Evolutionary conservation across 306 rosid genomes (phyloP).

Genomic region (Cucumis cinereus): DNA sequence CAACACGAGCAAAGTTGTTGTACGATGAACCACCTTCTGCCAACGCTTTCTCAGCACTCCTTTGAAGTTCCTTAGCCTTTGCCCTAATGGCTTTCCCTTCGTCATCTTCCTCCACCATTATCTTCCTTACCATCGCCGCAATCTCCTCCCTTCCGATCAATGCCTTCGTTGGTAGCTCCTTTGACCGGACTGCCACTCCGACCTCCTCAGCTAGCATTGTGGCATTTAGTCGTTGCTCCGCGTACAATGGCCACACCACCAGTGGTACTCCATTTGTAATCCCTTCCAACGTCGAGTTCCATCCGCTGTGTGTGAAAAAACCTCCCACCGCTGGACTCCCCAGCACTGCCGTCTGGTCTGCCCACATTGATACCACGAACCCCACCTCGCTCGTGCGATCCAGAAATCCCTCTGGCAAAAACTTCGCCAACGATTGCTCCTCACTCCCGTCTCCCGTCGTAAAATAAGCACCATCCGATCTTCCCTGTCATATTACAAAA

Average conservation of each 20-base stretch:
- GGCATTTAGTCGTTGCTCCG: conserved; percentile 43
- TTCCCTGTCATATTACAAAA: no score
- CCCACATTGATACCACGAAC: conserved; percentile 20
- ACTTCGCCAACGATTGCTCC: not conserved
- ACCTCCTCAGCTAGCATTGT: conserved; percentile 28
- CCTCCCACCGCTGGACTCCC: conserved; percentile 29
- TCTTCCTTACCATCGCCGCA: conserved; percentile 22
- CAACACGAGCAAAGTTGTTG: conserved; percentile 1
- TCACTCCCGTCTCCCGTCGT: not conserved
- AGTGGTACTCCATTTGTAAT: conserved; percentile 29
- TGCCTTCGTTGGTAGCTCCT: conserved; percentile 16
- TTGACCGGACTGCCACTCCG: conserved; percentile 17
- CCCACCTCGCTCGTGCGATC: conserved; percentile 19
- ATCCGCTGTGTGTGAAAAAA: conserved; percentile 31
- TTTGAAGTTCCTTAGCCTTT: not conserved
- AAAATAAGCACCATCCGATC: conserved; percentile 14
- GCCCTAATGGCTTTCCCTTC: conserved; percentile 1
- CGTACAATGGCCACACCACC: conserved; percentile 41
- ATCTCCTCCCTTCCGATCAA: conserved; percentile 39
- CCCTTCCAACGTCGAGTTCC: conserved; percentile 35
- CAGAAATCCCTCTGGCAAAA: conserved; percentile 35
- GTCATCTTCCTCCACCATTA: conserved; percentile 10
- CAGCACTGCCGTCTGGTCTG: conserved; percentile 25
- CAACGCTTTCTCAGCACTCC: conserved; percentile 16
- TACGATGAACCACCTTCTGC: conserved; percentile 19